Conservation (phyloP, 75 land plant genomes). For the Azolla pinnata region DNA sequence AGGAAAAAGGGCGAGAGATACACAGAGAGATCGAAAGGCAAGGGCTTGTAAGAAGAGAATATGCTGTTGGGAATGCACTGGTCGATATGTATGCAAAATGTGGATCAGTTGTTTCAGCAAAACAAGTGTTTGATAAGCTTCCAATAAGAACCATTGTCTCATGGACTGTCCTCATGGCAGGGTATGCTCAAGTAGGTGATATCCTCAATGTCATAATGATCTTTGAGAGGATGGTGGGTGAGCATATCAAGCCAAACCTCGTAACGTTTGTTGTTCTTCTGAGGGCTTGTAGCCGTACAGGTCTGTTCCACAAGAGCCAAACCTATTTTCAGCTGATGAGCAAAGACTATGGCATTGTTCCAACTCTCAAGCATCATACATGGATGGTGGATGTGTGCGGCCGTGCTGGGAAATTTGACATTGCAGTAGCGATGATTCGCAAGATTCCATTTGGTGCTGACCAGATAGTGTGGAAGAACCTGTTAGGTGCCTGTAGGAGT, state of each 20-base stretch:
- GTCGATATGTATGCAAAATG: slow-evolving; percentile 68
- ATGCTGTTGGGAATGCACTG: slow-evolving; percentile 45
- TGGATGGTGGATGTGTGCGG: slow-evolving; percentile 17
- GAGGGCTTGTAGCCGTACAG: slow-evolving; percentile 10
- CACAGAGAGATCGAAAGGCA: slow-evolving; percentile 43
- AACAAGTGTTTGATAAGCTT: slow-evolving; percentile 29
- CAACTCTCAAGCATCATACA: slow-evolving; percentile 12
- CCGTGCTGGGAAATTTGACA: slow-evolving; percentile 4
- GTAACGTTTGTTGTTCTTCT: slow-evolving; percentile 20
- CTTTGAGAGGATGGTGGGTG: slow-evolving; percentile 44
- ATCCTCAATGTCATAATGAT: slow-evolving; percentile 28
- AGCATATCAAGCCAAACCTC: slow-evolving; percentile 25
- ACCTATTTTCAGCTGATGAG: slow-evolving; percentile 1
- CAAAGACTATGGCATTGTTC: slow-evolving; percentile 2
- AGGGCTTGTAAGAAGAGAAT: slow-evolving; percentile 32
- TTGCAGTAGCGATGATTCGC: slow-evolving; percentile 3
- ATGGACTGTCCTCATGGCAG: slow-evolving; percentile 67
- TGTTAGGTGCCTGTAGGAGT: slow-evolving; percentile 15
- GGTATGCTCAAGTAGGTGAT: slow-evolving; percentile 38
- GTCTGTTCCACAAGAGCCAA: slow-evolving; percentile 8
- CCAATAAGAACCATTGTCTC: slow-evolving; percentile 33
- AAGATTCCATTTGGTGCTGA: slow-evolving; percentile 13
- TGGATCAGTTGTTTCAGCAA: slow-evolving; percentile 37
- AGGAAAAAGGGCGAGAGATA: slow-evolving; percentile 36
- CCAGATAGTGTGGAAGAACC: neutral